Conservation (phyloP, 148 eudicot genomes). For the Tetragonia tetragonoides region DNA sequence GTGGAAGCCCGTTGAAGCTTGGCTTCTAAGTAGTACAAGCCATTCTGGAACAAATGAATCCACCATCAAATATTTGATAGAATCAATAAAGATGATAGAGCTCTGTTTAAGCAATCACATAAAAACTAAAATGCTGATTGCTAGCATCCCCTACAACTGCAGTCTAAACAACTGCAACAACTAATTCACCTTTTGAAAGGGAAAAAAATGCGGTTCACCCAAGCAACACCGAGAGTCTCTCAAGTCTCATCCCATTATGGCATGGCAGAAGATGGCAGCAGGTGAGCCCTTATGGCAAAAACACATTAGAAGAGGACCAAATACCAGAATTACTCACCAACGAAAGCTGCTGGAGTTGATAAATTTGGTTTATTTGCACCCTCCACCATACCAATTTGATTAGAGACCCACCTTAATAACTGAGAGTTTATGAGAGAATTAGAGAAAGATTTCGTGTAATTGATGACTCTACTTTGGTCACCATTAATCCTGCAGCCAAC, state of each 20-base stretch:
- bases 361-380: constrained; percentile 33
- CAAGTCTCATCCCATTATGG: neutral
- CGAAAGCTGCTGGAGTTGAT: constrained; percentile 58
- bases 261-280: constrained; percentile 16
- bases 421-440: constrained; percentile 49
- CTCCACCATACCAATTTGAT: constrained; percentile 35
- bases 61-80: constrained; percentile 2
- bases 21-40: constrained; percentile 45
- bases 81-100: neutral
- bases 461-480: constrained; percentile 39
- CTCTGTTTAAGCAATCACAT: neutral
- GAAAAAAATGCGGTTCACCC: no score
- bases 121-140: neutral
- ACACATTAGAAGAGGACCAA: neutral
- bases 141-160: no score
- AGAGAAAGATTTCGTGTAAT: constrained; percentile 55
- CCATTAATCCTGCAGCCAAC: constrained; percentile 45
- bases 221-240: neutral
- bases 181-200: no score
- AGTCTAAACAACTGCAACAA: no score
- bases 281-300: neutral
- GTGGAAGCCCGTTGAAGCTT: constrained; percentile 36
- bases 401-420: constrained; percentile 48
- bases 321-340: constrained; percentile 49
- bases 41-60: constrained; percentile 41